Evolutionary conservation across 768 basidiomycete genomes (phyloP).

Genomic region (Auricularia sp.): DNA sequence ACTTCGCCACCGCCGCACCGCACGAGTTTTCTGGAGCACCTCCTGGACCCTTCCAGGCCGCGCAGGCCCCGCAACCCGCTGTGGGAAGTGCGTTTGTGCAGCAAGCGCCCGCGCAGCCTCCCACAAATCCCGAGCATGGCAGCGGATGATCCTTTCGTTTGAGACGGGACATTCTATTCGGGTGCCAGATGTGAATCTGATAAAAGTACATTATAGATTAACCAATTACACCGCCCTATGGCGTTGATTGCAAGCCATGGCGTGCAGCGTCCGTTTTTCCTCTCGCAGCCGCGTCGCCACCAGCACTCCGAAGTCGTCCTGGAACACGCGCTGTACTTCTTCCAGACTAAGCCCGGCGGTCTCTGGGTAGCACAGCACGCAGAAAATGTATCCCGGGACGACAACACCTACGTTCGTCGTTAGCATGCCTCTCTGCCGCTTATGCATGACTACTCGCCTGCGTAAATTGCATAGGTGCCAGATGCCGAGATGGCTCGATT

Average conservation of each 20-base stretch:
- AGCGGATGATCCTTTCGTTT: too few relatives aligned
- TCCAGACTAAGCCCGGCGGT: conserved; percentile 65
- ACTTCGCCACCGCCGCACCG: too few relatives aligned
- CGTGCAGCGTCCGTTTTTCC: not conserved
- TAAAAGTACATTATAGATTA: too few relatives aligned
- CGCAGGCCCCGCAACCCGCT: too few relatives aligned
- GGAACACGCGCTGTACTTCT: conserved; percentile 33
- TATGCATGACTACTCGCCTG: conserved; percentile 40
- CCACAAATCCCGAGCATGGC: too few relatives aligned
- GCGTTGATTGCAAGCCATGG: not conserved
- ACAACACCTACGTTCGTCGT: not conserved
- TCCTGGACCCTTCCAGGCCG: too few relatives aligned
- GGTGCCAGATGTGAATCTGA: too few relatives aligned
- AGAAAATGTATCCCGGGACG: conserved; percentile 59
- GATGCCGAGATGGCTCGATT: conserved; percentile 65
- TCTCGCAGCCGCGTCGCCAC: not conserved
- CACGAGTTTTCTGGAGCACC: too few relatives aligned
- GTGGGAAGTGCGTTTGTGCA: too few relatives aligned
- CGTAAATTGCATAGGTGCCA: conserved; percentile 71
- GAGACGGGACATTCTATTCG: too few relatives aligned
- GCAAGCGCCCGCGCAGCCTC: too few relatives aligned
- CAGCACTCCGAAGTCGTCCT: conserved; percentile 16
- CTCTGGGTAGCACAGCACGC: conserved; percentile 64
- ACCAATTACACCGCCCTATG: too few relatives aligned
- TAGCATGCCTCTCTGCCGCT: not conserved